Conservation (phyloP, 768 basidiomycete genomes). For the Leccinum arenicola region DNA sequence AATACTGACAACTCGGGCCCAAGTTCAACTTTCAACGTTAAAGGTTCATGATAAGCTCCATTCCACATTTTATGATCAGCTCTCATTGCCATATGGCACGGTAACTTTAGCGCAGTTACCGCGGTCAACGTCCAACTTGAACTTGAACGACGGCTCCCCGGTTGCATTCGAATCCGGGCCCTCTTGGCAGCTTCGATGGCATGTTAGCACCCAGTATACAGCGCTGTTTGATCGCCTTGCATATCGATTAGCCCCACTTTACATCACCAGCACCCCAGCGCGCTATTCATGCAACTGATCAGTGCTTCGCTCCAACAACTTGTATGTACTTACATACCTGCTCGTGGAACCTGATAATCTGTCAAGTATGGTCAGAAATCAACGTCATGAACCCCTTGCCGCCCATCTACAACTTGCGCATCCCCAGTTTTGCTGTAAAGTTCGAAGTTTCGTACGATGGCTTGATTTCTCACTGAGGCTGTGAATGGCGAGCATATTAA, state of each 20-base stretch:
- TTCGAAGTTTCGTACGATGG: neutral
- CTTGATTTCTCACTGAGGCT: neutral
- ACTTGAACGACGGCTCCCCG: neutral
- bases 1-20: neutral
- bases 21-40: no score
- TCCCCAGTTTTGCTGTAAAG: neutral
- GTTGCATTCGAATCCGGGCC: neutral
- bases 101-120: neutral
- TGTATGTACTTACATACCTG: neutral
- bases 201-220: neutral
- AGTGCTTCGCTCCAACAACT: neutral
- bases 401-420: neutral
- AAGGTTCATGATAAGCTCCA: neutral
- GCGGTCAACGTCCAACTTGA: neutral
- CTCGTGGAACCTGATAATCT: neutral
- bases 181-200: neutral
- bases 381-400: neutral
- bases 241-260: neutral
- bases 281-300: neutral
- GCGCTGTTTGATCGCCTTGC: neutral
- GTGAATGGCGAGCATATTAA: neutral
- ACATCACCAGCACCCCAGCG: neutral
- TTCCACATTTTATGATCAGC: neutral
- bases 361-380: neutral
- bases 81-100: neutral